Evolutionary conservation across 352 stramenopile species (phyloP).

Genomic region (Phytopythium kandeliae): DNA sequence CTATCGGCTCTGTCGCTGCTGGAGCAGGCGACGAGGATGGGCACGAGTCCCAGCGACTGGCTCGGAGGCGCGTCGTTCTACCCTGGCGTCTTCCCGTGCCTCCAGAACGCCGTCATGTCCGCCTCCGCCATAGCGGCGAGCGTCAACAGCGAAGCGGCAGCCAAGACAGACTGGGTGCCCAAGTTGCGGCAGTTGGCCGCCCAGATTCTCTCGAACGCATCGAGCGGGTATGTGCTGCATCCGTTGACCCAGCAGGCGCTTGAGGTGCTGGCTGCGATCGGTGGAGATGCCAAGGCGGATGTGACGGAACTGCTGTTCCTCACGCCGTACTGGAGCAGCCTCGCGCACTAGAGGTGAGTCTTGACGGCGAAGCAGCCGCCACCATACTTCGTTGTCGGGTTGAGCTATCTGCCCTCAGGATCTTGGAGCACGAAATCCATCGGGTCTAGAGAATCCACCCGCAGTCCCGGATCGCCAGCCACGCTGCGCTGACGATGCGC

Average conservation of each 20-base stretch:
- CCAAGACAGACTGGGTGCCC: slow-evolving; percentile 1
- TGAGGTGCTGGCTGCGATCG: slow-evolving; percentile 14
- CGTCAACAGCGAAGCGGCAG: slow-evolving; percentile 6
- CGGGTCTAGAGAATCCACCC: too few species aligned
- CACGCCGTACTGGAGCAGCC: slow-evolving; percentile 37
- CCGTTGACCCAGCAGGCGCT: slow-evolving; percentile 33
- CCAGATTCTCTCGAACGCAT: slow-evolving; percentile 17
- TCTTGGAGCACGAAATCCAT: too few species aligned
- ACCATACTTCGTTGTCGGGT: too few species aligned
- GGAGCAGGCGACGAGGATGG: slow-evolving; percentile 17
- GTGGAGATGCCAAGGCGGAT: neutral
- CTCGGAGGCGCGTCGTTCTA: slow-evolving; percentile 67
- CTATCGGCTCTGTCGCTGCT: slow-evolving; percentile 16
- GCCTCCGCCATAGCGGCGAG: slow-evolving; percentile 26
- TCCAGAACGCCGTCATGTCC: slow-evolving; percentile 39
- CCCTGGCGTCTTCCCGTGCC: slow-evolving; percentile 47
- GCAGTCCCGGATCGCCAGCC: too few species aligned
- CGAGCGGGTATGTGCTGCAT: slow-evolving; percentile 15
- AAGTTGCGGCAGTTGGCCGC: slow-evolving; percentile 15
- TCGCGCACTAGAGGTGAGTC: slow-evolving; percentile 4
- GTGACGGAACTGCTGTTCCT: slow-evolving; percentile 36
- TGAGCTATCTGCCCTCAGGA: too few species aligned
- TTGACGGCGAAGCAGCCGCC: too few species aligned
- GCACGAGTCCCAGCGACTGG: slow-evolving; percentile 25
- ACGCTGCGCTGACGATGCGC: too few species aligned